These are phyloP conservation scores for Lactarius trivialis DNA, from an alignment of 768 basidiomycete genomes.

Conservation along the genomic window DNA sequence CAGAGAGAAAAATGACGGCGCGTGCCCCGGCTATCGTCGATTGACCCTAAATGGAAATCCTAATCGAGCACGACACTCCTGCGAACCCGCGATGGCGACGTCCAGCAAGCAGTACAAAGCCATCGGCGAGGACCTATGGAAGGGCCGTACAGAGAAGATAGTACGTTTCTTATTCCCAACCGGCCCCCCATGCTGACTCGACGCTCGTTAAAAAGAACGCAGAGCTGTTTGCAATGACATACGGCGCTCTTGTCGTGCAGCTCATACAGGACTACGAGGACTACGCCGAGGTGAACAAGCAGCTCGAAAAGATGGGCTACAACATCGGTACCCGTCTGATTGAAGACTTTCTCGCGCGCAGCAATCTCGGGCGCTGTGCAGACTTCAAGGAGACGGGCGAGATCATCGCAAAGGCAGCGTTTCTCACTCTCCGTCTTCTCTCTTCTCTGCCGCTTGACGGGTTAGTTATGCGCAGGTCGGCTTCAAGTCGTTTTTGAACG, in stretches of 20 bases:
- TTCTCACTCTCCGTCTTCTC: no score
- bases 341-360: constrained; percentile 94
- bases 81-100: constrained; percentile 72
- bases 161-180: constrained; percentile 43
- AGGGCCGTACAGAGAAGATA: constrained; percentile 88
- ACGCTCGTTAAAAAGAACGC: constrained; percentile 57
- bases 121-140: constrained; percentile 95
- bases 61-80: constrained; percentile 8
- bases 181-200: constrained; percentile 22
- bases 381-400: constrained; percentile 96
- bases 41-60: neutral
- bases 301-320: constrained; percentile 99
- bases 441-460: constrained; percentile 3
- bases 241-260: constrained; percentile 96
- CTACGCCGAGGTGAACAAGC: constrained; percentile 90
- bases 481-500: constrained; percentile 95
- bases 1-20: no score
- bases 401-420: constrained; percentile 81
- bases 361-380: constrained; percentile 81
- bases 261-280: constrained; percentile 99
- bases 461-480: constrained; percentile 58
- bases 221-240: constrained; percentile 94
- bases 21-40: neutral
- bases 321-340: constrained; percentile 95
- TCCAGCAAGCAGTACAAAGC: constrained; percentile 79